Evolutionary conservation across 495 filamentous ascomycete species (phyloP).

Genomic region (Parachaetomium inaequale): DNA sequence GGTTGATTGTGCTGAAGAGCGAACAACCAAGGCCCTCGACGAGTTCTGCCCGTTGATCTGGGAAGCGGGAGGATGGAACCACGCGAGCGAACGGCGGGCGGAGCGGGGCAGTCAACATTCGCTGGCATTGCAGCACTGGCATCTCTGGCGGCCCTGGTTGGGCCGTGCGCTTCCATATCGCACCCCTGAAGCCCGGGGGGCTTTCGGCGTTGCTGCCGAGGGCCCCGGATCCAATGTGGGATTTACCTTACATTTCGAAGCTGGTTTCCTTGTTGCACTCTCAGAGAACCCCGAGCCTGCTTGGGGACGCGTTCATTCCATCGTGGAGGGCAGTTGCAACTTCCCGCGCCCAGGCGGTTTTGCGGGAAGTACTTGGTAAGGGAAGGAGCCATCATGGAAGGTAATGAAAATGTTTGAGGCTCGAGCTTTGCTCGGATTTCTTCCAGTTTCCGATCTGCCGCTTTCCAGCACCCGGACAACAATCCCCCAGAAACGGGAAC

Average conservation of each 20-base stretch:
- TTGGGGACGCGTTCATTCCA: neutral
- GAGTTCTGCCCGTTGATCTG: neutral
- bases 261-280: neutral
- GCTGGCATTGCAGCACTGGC: constrained; percentile 19
- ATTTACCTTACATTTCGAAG: neutral
- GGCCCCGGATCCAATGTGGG: neutral
- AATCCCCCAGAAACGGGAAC: no score
- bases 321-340: neutral
- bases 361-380: neutral
- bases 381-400: no score
- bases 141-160: constrained; percentile 10
- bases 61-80: neutral
- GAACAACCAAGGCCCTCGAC: neutral
- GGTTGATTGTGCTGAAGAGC: neutral
- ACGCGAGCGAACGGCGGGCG: neutral
- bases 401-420: no score
- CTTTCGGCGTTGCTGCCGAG: neutral
- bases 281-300: neutral
- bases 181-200: constrained; percentile 9
- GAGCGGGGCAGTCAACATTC: constrained; percentile 16
- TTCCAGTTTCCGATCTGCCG: neutral
- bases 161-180: constrained; percentile 11
- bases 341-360: neutral
- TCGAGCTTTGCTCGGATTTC: no score
- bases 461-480: neutral